phyloP scores from a whole-genome alignment of 129 eudicot species.

The Cynara cardunculus region DNA sequence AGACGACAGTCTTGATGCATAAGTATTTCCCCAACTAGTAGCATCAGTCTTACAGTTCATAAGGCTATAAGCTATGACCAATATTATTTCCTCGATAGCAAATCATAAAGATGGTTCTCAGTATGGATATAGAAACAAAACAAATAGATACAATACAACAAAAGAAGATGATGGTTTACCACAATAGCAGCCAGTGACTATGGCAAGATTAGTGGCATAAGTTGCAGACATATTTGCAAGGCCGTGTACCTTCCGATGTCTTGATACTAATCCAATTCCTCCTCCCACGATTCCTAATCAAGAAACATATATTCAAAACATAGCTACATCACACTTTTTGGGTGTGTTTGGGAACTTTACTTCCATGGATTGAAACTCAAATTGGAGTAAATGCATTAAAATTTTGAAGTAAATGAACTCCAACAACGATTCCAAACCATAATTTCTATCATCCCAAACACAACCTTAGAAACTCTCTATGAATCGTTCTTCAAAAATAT shows the following conservation, averaged over 20 bases:
- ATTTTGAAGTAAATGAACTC: background rate
- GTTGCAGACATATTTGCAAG: constrained; percentile 64
- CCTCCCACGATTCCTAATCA: constrained; percentile 70
- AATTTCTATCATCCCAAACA: background rate
- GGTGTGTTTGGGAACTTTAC: background rate
- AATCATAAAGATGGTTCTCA: background rate
- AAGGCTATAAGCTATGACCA: background rate
- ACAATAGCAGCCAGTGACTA: constrained; percentile 84
- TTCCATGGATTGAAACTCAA: background rate
- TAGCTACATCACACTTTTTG: background rate
- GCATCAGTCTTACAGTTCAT: no score
- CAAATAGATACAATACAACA: background rate
- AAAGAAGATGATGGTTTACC: constrained; percentile 41
- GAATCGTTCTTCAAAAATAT: background rate
- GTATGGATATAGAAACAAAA: background rate
- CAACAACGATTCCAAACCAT: background rate
- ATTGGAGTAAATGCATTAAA: background rate
- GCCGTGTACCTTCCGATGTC: constrained; percentile 66
- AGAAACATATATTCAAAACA: constrained; percentile 7
- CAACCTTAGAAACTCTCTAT: background rate
- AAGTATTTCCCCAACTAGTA: background rate
- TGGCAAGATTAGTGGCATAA: constrained; percentile 85
- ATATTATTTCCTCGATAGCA: background rate
- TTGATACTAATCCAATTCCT: constrained; percentile 67
- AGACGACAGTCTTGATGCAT: background rate